Evolutionary conservation across 106 monocot species (phyloP), one percentile per base, ranked within the genome.

Genomic region (Acanthochlamys bracteata): DNA sequence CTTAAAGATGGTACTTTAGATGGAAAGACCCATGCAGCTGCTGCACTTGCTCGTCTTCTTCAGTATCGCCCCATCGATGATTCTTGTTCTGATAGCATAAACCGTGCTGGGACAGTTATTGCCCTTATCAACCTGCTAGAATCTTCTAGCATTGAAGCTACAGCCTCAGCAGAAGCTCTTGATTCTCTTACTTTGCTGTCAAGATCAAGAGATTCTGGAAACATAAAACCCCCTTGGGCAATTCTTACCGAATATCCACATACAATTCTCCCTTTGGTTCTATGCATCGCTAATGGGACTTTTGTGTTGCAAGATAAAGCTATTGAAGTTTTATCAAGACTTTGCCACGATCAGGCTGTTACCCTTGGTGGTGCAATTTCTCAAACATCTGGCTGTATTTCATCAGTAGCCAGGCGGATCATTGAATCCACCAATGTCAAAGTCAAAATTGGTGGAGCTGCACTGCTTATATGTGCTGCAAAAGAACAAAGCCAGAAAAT

Each of bases 11-110:
- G 92, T 20, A 77, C 83, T n/a, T 62, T 71, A 54, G 88, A 99
- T 66, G 92, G 92, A 42, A 89, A 66, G 80, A 86, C 81, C 57
- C 92, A 99, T 79, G 88, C 89, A 65, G 88, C 98, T 71, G 82
- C 92, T 63, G 98, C 92, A 62, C 75, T 92, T 77, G 88, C 81
- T 19, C 85, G 89, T 33, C 85, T 99, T 69, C 68, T 99, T 59
- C 83, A 86, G 55, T 66, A 63, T 67, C 80, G 73, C 17, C 39
- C 79, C 46, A 61, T 72, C 59, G 79, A 83, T 77, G 57, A 67
- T 57, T 39, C 77, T 39, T 39, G 86, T 39, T 67, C 70, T 27
- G 92, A 92, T 20, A 67, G 67, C 67, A 53, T 99, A 33, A 99
- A 92, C 73, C 80, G 71, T 61, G 71, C 81, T 61, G 92, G 83